A percentile compares a stretch with the other conserved stretches of the same genome.
These are phyloP conservation scores for Linum lewisii DNA, from an alignment of 345 rosid species.

Conservation along the genomic window DNA sequence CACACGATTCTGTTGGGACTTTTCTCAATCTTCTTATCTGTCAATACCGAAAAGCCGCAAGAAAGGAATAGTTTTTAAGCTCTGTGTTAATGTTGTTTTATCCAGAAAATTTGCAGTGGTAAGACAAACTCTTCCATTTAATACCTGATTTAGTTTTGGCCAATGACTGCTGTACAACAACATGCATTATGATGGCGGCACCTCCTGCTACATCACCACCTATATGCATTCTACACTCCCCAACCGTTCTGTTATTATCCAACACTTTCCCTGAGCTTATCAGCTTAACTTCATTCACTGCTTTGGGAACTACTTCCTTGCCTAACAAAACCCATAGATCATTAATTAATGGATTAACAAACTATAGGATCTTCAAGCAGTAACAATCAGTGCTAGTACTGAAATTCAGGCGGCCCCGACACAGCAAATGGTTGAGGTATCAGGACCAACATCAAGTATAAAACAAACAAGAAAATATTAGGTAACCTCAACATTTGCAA, in stretches of 20 bases:
- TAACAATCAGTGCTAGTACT: no score
- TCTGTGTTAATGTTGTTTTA: background rate
- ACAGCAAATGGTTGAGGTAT: no score
- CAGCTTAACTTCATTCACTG: constrained; percentile 73
- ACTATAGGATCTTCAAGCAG: no score
- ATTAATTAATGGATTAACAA: background rate
- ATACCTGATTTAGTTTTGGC: constrained; percentile 62
- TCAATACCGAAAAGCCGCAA: background rate
- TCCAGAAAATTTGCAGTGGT: background rate
- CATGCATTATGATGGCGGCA: constrained; percentile 64
- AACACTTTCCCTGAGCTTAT: constrained; percentile 80
- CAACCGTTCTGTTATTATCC: constrained; percentile 77
- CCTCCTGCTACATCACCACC: constrained; percentile 60
- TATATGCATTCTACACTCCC: constrained; percentile 75
- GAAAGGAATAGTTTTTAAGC: background rate
- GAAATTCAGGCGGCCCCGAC: no score
- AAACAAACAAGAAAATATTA: no score
- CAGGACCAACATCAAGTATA: no score
- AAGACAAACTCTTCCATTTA: background rate
- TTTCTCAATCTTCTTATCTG: constrained; percentile 84
- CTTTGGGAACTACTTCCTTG: constrained; percentile 62
- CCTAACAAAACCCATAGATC: constrained; percentile 25
- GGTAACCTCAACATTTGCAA: no score
- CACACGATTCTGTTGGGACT: constrained; percentile 63
- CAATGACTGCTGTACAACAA: constrained; percentile 79